phyloP scores from a whole-genome alignment of 441 rosid genomes.

The Adansonia grandidieri region DNA sequence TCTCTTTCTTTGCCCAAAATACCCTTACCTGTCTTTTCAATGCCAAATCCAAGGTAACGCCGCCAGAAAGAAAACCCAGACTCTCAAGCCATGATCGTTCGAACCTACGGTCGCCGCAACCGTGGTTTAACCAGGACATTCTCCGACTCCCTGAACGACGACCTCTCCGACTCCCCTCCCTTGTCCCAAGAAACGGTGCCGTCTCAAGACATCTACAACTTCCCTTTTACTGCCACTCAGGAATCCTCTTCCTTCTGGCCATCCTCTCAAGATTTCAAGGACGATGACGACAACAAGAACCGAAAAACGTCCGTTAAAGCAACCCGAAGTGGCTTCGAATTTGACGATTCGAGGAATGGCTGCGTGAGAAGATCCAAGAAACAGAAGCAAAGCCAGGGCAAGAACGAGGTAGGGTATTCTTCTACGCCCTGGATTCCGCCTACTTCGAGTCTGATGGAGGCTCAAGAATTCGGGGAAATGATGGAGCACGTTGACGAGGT shows the following conservation, averaged over 20 bases:
- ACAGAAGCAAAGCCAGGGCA: constrained; percentile 36
- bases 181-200: constrained; percentile 59
- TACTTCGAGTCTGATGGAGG: constrained; percentile 85
- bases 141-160: constrained; percentile 33
- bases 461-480: constrained; percentile 97
- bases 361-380: constrained; percentile 44
- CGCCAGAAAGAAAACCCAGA: not conserved
- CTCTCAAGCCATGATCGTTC: constrained; percentile 61
- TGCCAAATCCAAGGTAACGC: constrained; percentile 29
- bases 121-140: constrained; percentile 38
- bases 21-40: constrained; percentile 38
- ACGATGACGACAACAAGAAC: no score
- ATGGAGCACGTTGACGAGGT: constrained; percentile 99
- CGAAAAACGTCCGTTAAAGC: no score
- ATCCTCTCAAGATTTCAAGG: no score
- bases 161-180: constrained; percentile 50
- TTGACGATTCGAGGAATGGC: constrained; percentile 37
- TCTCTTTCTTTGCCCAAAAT: constrained; percentile 33
- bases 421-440: constrained; percentile 37
- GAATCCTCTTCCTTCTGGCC: constrained; percentile 44
- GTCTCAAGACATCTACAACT: constrained; percentile 46
- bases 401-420: constrained; percentile 24
- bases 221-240: constrained; percentile 62
- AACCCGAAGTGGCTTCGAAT: constrained; percentile 19
- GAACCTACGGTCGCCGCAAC: constrained; percentile 93